Conservation (phyloP, 352 stramenopile genomes). For the Pythium apleroticum region DNA sequence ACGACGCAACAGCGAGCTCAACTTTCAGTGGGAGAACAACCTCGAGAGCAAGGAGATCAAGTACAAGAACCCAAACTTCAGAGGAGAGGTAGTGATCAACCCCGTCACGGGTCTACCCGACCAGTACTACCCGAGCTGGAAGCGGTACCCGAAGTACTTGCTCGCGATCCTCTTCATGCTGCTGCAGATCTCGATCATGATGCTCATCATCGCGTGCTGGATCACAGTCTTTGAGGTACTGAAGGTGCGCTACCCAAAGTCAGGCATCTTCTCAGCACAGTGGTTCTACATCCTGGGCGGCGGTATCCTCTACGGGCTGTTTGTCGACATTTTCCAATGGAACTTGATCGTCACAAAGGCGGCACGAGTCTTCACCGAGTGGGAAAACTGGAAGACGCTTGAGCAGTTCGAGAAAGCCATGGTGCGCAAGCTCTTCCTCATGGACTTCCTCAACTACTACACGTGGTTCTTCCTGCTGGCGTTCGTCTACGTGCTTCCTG, state of each 20-base stretch:
- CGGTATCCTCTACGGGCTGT: constrained; percentile 76
- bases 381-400: constrained; percentile 86
- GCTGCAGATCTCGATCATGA: constrained; percentile 84
- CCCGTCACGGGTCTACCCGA: constrained; percentile 62
- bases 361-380: constrained; percentile 70
- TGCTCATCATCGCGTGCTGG: constrained; percentile 82
- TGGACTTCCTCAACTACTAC: constrained; percentile 90
- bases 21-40: constrained; percentile 71
- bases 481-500: constrained; percentile 85
- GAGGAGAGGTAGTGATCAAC: constrained; percentile 54
- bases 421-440: constrained; percentile 79
- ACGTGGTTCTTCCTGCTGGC: constrained; percentile 86
- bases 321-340: constrained; percentile 85
- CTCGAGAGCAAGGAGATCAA: constrained; percentile 63
- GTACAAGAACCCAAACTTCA: constrained; percentile 76
- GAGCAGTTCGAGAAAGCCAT: constrained; percentile 81
- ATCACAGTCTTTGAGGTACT: constrained; percentile 80
- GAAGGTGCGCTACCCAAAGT: constrained; percentile 67
- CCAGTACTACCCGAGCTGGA: constrained; percentile 74
- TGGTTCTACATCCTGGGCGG: constrained; percentile 82
- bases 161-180: constrained; percentile 66
- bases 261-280: constrained; percentile 67
- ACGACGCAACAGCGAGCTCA: constrained; percentile 72
- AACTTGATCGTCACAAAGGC: constrained; percentile 74
- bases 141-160: constrained; percentile 74